phyloP scores from a whole-genome alignment of 176 grass and related monocot genomes.

The Rhynchospora tenuis region DNA sequence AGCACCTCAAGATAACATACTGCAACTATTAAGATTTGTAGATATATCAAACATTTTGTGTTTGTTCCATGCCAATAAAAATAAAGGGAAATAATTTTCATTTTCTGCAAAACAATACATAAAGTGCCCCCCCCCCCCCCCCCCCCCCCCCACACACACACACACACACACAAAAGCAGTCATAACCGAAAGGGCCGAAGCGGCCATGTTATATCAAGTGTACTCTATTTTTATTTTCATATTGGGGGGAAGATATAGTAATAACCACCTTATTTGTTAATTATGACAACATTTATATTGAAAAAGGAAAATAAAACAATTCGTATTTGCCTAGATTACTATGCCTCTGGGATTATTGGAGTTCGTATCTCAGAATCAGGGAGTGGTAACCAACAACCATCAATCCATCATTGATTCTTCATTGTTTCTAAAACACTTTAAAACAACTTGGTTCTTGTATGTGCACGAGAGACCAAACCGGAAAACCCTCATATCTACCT shows the following conservation, averaged over 20 bases:
- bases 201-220: not conserved
- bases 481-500: too few species aligned
- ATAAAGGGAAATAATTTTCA: not conserved
- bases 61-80: not conserved
- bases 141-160: too few species aligned
- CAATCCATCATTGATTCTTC: too few species aligned
- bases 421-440: too few species aligned
- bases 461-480: too few species aligned
- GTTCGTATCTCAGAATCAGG: too few species aligned
- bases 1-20: not conserved
- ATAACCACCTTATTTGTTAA: not conserved
- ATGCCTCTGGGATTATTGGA: too few species aligned
- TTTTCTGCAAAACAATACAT: not conserved
- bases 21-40: slow-evolving; percentile 14
- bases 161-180: too few species aligned
- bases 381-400: too few species aligned
- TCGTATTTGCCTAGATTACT: too few species aligned
- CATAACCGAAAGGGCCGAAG: not conserved
- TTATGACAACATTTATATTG: not conserved
- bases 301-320: too few species aligned
- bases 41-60: slow-evolving; percentile 15
- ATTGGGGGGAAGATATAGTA: not conserved
- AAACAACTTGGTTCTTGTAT: too few species aligned
- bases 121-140: not conserved
- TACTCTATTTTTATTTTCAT: not conserved